These are phyloP conservation scores for Penicillium turbatum DNA, from an alignment of 495 filamentous ascomycete species.

Conservation along the genomic window DNA sequence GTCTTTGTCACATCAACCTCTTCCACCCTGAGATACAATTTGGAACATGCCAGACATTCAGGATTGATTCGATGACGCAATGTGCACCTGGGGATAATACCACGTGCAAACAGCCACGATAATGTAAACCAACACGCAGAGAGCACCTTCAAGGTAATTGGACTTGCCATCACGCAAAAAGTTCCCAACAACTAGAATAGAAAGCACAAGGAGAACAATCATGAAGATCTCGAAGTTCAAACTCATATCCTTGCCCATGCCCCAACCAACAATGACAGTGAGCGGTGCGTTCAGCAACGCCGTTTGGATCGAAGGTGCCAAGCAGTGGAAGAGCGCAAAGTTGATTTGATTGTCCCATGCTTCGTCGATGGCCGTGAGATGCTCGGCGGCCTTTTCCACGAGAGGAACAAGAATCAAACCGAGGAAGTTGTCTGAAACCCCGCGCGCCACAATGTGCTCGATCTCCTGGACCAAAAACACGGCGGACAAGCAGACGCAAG, in stretches of 20 bases:
- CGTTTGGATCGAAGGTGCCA: conserved; percentile 86
- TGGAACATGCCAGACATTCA: not conserved
- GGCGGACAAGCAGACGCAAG: conserved; percentile 75
- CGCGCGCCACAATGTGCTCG: conserved; percentile 61
- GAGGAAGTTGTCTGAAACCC: conserved; percentile 74
- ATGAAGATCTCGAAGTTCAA: conserved; percentile 88
- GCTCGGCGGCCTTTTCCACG: conserved; percentile 89
- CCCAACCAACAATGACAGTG: conserved; percentile 82
- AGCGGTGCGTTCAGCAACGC: conserved; percentile 84
- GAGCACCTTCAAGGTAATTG: conserved; percentile 74
- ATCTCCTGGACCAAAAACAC: conserved; percentile 81
- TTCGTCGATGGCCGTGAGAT: conserved; percentile 86
- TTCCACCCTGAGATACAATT: too few species aligned
- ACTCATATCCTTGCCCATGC: conserved; percentile 64
- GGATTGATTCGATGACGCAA: conserved; percentile 22
- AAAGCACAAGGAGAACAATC: conserved; percentile 77
- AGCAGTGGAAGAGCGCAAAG: conserved; percentile 84
- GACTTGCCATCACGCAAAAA: conserved; percentile 75
- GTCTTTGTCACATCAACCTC: too few species aligned
- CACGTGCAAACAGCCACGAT: conserved; percentile 52
- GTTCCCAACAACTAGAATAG: conserved; percentile 81
- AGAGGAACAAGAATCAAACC: conserved; percentile 70
- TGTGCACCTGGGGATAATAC: conserved; percentile 43
- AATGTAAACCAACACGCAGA: conserved; percentile 61
- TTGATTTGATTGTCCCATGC: conserved; percentile 69